Evolutionary conservation across 2,329 filamentous ascomycete species (phyloP), one percentile per base, ranked within the genome.

Genomic region (Paecilomyces variotii): DNA sequence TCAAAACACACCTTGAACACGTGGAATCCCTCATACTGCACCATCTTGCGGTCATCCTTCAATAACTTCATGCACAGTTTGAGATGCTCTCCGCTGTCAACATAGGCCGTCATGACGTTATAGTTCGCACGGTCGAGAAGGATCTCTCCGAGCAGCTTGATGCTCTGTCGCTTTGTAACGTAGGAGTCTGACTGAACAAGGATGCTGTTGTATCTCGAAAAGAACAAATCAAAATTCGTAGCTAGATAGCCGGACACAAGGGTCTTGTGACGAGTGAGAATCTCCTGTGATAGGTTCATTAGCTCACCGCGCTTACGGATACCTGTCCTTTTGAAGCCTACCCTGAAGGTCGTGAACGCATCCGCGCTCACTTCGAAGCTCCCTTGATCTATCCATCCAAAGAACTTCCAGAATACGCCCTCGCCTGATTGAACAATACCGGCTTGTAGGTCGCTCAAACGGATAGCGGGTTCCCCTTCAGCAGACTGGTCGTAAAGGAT

Each of bases 1-100:
- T 24, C 54, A 53, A 39, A 49, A 60, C 66, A 61, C 69, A 85
- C 84, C 80, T 99, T 99, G 83, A 99, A 99, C 50, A 99, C 93
- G 72, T 99, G 94, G 74, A 99, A 99, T 6, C 92, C 94, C 74
- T 99, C 94, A 73, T 99, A 99, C 76, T 97, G 94, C 62, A 99
- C 94, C 92, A 99, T 99, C 75, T 96, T 94, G 66, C 93, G 86
- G 74, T 97, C 93, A 73, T 97, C 94, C 65, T 91, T 87, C 61
- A 99, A 80, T 60, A 99, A 81, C 74, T 96, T 97, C 94, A 99
- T 99, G 78, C 92, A 94, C 63, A 97, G 89, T 78, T 99, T 99
- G 66, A 99, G 83, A 71, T 99, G 92, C 72, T 97, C 93, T 60
- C 92, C 92, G 54, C 89, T 87, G 73, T 96, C 92, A 59, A 99